These are phyloP conservation scores for Ballota nigra DNA, from an alignment of 257 asterid species.

Conservation along the genomic window DNA sequence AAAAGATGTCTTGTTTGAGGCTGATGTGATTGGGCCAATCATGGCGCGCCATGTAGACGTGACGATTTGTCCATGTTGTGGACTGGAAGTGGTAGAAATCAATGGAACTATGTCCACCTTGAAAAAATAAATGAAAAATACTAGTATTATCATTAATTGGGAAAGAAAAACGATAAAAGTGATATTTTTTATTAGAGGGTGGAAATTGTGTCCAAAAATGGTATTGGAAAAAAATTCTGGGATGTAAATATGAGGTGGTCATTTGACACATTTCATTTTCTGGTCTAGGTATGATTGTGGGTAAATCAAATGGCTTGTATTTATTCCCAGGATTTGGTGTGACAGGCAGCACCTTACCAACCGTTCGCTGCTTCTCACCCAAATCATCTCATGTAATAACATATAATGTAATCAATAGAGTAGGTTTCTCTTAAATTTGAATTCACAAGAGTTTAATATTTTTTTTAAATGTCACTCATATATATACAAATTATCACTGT, in stretches of 20 bases:
- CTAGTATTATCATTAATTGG: background rate
- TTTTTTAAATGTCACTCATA: too few species aligned
- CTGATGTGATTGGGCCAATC: conserved; percentile 55
- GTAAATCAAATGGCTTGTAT: conserved; percentile 44
- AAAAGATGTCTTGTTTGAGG: conserved; percentile 71
- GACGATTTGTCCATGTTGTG: conserved; percentile 38
- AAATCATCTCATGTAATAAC: background rate
- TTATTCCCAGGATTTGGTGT: conserved; percentile 39
- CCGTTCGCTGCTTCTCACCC: conserved; percentile 11
- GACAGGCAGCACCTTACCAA: conserved; percentile 28
- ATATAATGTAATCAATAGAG: too few species aligned
- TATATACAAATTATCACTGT: too few species aligned
- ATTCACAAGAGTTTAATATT: too few species aligned
- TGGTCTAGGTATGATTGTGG: background rate
- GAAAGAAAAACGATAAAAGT: background rate
- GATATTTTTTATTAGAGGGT: conserved; percentile 18
- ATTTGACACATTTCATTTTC: background rate
- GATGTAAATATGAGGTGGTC: conserved; percentile 33
- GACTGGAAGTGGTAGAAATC: conserved; percentile 39
- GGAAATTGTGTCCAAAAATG: conserved; percentile 2
- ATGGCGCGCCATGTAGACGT: conserved; percentile 33
- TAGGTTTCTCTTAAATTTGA: too few species aligned
- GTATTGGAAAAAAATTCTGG: background rate
- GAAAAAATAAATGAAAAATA: background rate
- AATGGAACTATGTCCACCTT: conserved; percentile 38